Conservation (phyloP, 2,329 filamentous ascomycete species). For the Neurospora sp. region DNA sequence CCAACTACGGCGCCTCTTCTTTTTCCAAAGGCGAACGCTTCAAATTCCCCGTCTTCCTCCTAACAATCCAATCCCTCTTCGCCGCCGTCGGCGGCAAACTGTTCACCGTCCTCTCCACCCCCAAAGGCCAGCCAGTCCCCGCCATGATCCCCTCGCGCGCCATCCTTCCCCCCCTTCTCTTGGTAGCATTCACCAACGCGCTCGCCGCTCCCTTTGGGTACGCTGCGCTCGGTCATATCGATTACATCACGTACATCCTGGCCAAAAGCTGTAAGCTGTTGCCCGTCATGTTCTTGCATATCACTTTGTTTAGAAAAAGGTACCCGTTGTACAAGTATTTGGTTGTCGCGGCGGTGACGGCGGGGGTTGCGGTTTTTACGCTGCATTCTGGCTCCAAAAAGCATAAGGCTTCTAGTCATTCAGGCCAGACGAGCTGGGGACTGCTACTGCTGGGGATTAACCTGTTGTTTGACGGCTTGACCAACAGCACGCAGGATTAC, state of each 20-base stretch:
- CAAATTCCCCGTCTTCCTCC: slow-evolving; percentile 89
- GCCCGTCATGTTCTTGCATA: slow-evolving; percentile 95
- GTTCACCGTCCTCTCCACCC: slow-evolving; percentile 65
- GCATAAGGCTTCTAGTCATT: slow-evolving; percentile 18
- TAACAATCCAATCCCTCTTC: slow-evolving; percentile 88
- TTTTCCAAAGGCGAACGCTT: slow-evolving; percentile 49
- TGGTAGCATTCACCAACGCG: slow-evolving; percentile 77
- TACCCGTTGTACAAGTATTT: slow-evolving; percentile 96
- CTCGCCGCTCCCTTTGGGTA: slow-evolving; percentile 95
- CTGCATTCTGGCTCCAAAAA: slow-evolving; percentile 60
- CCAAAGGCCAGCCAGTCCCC: slow-evolving; percentile 36
- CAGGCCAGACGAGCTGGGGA: slow-evolving; percentile 63
- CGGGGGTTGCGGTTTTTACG: slow-evolving; percentile 90
- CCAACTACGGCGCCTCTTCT: slow-evolving; percentile 56
- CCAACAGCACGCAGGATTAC: slow-evolving; percentile 93
- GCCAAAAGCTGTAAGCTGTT: slow-evolving; percentile 97
- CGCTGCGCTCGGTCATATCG: slow-evolving; percentile 82
- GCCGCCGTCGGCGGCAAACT: slow-evolving; percentile 72
- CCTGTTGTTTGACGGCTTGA: slow-evolving; percentile 88
- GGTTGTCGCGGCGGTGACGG: slow-evolving; percentile 82
- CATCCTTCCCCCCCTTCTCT: slow-evolving; percentile 63
- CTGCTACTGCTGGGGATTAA: slow-evolving; percentile 79
- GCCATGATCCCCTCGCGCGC: slow-evolving; percentile 66
- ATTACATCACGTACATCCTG: slow-evolving; percentile 96
- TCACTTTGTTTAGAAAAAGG: slow-evolving; percentile 77